Evolutionary conservation across 805 yeast species (phyloP).

Genomic region (Teunomyces kruisii): DNA sequence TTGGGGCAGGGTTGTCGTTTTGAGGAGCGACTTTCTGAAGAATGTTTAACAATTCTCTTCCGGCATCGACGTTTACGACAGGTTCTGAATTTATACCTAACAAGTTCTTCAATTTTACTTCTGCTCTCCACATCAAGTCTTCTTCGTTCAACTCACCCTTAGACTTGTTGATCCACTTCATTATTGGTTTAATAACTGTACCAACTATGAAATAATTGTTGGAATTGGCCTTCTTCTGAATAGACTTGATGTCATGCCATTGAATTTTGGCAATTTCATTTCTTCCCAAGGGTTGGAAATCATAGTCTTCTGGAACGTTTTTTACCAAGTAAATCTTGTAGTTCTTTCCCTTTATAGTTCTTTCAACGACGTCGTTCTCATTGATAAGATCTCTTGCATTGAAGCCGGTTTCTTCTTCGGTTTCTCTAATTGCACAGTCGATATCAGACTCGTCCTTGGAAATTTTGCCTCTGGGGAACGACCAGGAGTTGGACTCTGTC

Average conservation of each 20-base stretch:
- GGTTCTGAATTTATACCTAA: conserved; percentile 52
- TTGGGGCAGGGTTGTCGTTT: neutral
- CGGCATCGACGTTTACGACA: conserved; percentile 53
- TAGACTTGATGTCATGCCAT: conserved; percentile 64
- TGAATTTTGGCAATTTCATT: conserved; percentile 83
- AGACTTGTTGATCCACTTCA: conserved; percentile 55
- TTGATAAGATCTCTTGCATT: conserved; percentile 69
- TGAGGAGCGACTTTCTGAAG: conserved; percentile 38
- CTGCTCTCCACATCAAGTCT: conserved; percentile 62
- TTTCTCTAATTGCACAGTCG: conserved; percentile 89
- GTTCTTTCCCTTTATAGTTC: conserved; percentile 80
- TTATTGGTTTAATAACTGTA: conserved; percentile 50
- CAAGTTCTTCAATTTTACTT: conserved; percentile 59
- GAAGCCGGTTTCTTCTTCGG: conserved; percentile 90
- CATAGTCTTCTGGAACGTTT: conserved; percentile 72
- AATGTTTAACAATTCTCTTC: conserved; percentile 71
- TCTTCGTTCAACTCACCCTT: conserved; percentile 52
- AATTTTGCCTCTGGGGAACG: conserved; percentile 96
- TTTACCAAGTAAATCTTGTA: conserved; percentile 76
- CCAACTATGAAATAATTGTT: conserved; percentile 46
- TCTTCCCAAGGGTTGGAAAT: conserved; percentile 80
- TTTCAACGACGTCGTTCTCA: conserved; percentile 73
- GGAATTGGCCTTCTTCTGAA: conserved; percentile 39
- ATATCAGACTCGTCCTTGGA: conserved; percentile 88
- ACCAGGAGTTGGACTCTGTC: conserved; percentile 78